Conservation (phyloP, 2,329 filamentous ascomycete genomes). For the Xenosphaeropsis pyriputrescens region DNA sequence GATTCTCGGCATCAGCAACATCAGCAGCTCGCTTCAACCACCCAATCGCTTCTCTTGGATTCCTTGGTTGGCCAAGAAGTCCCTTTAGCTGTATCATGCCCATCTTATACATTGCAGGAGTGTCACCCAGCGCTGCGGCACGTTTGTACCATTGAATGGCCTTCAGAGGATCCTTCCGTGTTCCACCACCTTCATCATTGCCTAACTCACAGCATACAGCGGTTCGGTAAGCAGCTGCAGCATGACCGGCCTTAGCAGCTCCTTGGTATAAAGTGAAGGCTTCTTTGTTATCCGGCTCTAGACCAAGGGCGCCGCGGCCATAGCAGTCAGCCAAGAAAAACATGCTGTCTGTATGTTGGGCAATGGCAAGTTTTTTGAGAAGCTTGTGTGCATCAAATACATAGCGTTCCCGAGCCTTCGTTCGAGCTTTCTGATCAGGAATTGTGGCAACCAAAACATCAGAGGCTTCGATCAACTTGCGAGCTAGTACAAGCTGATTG, state of each 20-base stretch:
- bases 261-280: slow-evolving; percentile 90
- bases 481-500: slow-evolving; percentile 59
- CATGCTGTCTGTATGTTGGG: slow-evolving; percentile 72
- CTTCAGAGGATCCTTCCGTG: slow-evolving; percentile 78
- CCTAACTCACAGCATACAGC: slow-evolving; percentile 97
- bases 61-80: slow-evolving; percentile 71
- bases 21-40: slow-evolving; percentile 94
- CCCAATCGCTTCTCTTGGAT: slow-evolving; percentile 70
- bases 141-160: slow-evolving; percentile 98
- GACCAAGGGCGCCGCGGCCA: slow-evolving; percentile 65
- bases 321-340: slow-evolving; percentile 87
- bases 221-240: slow-evolving; percentile 79
- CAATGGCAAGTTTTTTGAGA: slow-evolving; percentile 69
- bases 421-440: slow-evolving; percentile 55
- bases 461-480: slow-evolving; percentile 75
- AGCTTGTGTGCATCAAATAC: slow-evolving; percentile 78
- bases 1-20: slow-evolving; percentile 75
- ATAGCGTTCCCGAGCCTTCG: slow-evolving; percentile 70
- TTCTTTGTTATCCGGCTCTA: slow-evolving; percentile 75
- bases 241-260: slow-evolving; percentile 78
- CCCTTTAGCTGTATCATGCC: slow-evolving; percentile 94
- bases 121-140: slow-evolving; percentile 78
- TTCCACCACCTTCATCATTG: slow-evolving; percentile 85
- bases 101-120: slow-evolving; percentile 95
- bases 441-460: slow-evolving; percentile 52